phyloP scores from a whole-genome alignment of 1,284 basidiomycete genomes.

The Tylopilus sp. region DNA sequence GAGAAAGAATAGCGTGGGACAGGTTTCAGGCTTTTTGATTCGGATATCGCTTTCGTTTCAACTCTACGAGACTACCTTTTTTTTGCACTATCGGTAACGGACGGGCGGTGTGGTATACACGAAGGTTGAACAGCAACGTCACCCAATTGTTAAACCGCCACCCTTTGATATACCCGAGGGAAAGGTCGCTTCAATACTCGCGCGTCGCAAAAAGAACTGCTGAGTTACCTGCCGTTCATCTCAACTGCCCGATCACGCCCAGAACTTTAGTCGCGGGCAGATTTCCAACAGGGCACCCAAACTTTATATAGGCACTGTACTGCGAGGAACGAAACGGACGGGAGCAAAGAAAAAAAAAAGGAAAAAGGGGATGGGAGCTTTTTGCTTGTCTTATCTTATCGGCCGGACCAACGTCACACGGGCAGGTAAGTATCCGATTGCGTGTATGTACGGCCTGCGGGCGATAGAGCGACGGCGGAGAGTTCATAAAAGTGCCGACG shows the following conservation, averaged over 20 bases:
- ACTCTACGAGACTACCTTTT: conserved; percentile 9
- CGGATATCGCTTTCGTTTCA: conserved; percentile 11
- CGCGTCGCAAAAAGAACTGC: background rate
- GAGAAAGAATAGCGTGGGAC: conserved; percentile 3
- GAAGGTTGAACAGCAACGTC: no score
- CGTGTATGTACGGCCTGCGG: conserved; percentile 5
- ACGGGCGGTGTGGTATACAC: conserved; percentile 13
- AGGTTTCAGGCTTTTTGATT: conserved; percentile 10
- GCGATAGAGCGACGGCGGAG: conserved; percentile 20
- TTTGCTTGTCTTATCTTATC: conserved; percentile 34
- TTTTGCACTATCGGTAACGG: conserved; percentile 13
- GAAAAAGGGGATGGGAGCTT: conserved; percentile 6
- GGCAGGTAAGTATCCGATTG: conserved; percentile 26
- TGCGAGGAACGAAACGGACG: conserved; percentile 15
- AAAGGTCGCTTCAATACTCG: conserved; percentile 1
- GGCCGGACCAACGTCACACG: conserved; percentile 16
- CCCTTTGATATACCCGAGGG: background rate
- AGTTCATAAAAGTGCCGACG: conserved; percentile 9
- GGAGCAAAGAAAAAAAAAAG: conserved; percentile 11
- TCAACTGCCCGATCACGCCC: conserved; percentile 13
- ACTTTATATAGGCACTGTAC: background rate
- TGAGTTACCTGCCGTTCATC: conserved; percentile 2
- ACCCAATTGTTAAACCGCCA: background rate
- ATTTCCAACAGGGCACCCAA: conserved; percentile 12
- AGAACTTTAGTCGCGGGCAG: conserved; percentile 12